Conservation (phyloP, 2,329 filamentous ascomycete genomes). For the Aureobasidium sp. region DNA sequence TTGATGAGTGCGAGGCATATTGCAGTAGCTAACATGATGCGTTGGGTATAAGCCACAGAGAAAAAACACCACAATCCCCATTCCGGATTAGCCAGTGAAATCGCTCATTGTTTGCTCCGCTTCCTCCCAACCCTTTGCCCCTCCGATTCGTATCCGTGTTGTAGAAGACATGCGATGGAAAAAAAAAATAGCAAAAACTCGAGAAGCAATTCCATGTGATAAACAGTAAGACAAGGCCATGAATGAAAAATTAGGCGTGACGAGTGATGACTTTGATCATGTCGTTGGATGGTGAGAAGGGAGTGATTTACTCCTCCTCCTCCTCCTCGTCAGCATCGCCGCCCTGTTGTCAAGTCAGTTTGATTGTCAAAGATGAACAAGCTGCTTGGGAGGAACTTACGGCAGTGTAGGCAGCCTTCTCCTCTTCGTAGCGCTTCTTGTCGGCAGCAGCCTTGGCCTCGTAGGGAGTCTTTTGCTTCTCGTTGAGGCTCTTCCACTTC, state of each 20-base stretch:
- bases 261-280: constrained; percentile 6
- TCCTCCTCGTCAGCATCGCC: constrained; percentile 30
- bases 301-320: constrained; percentile 29
- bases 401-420: constrained; percentile 83
- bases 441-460: constrained; percentile 94
- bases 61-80: constrained; percentile 5
- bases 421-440: constrained; percentile 98
- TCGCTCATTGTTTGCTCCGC: background rate
- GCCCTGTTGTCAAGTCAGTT: constrained; percentile 21
- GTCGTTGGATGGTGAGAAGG: background rate
- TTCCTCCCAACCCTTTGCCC: background rate
- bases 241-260: constrained; percentile 14
- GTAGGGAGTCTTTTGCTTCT: constrained; percentile 88
- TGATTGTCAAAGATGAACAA: background rate
- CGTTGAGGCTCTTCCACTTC: constrained; percentile 94
- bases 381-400: constrained; percentile 46
- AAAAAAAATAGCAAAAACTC: constrained; percentile 4
- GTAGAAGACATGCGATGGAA: constrained; percentile 8
- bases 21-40: constrained; percentile 2
- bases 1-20: background rate
- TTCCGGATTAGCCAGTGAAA: constrained; percentile 5
- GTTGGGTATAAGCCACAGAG: background rate
- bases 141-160: constrained; percentile 3
- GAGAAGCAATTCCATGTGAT: constrained; percentile 11
- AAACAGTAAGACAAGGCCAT: constrained; percentile 15